Evolutionary conservation across 1,284 basidiomycete genomes (phyloP), one percentile per base, ranked within the genome.

Genomic region (Somion occarium): DNA sequence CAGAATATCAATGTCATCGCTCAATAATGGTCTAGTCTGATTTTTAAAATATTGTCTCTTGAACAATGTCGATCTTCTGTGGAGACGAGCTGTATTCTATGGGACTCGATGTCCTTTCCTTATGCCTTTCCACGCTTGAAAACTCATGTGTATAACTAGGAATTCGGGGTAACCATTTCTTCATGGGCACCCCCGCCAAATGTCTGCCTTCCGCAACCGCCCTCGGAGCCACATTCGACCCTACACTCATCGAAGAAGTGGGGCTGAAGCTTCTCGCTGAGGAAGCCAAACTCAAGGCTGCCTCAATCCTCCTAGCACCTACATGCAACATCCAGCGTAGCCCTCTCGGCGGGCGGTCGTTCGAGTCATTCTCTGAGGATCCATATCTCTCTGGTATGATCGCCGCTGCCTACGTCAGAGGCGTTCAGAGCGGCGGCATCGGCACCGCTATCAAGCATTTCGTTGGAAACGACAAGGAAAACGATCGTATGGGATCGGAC

Each of bases 341-440:
- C 55, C 88, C 88, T 2, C 75, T 86, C 9, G 87, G 87, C 20
- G 88, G 88, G 45, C 71, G 88, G 53, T 86, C 85, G 56, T 88
- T 88, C 59, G 85, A 88, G 64, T 86, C 83, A 39, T 91, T 88
- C 70, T 87, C 88, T 0, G 90, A 92, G 64, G 90, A 93, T 61
- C 88, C 90, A 1, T 68, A 80, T 50, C 75, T 89, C 3, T 85
- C 84, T 19, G 90, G 90, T 19, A 61, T 60, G 56, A 74, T 89
- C 37, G 80, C 88, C 0, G 79, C 87, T 0, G 76, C 85, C 2
- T 91, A 89, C 61, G 75, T 91, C 42, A 80, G 81, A 42, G 89
- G 88, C 18, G 74, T 90, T 1, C 89, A 92, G 64, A 75, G 67
- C 24, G 76, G 78, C 22, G 86, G 87, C 1, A 83, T 92, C 46